Evolutionary conservation across 768 basidiomycete species (phyloP), one percentile per base, ranked within the genome.

Genomic region (Albatrellus ellisii): DNA sequence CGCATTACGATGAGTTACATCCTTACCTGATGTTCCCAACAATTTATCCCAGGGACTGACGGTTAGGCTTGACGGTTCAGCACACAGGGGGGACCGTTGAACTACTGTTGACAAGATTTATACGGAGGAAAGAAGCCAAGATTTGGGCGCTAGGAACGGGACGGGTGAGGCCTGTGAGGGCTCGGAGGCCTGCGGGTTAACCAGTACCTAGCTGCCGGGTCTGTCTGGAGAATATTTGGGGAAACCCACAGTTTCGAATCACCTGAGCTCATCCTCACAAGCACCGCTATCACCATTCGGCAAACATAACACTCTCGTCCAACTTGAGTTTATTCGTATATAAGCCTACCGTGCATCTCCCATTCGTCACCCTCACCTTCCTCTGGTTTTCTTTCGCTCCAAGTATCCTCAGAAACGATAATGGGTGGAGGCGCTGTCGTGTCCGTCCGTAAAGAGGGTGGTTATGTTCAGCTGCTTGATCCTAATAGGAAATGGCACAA

Each of bases 151-250:
- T 14, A 42, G 34, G 42, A 27, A 45, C 38, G 45, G 38, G 18
- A 11, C 33, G 39, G 40, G 37, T 42, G 48, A 47, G 45, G 47
- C 42, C 45, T 46, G 48, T 49, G 46, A 49, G 45, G 37, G 41
- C 29, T 12, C 12, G 29, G 29, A 8, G 20, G 17, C 35, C 34
- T 22, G 27, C 46, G 52, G 49, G 35, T 46, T 48, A 48, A 47
- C 46, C 42, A n/a, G n/a, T n/a, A n/a, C n/a, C n/a, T n/a, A n/a
- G n/a, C n/a, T n/a, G n/a, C n/a, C n/a, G n/a, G n/a, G 49, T 26
- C 25, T 26, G 37, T 11, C 25, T 26, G 37, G 50, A 45, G 49
- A 46, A 51, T 42, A 45, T 36, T 14, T 53, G 49, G 52, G 49
- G 44, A 52, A 52, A 47, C 35, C 36, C 25, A 29, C 48, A 36